Conservation (phyloP, 768 basidiomycete species). For the Trametes villosa region DNA sequence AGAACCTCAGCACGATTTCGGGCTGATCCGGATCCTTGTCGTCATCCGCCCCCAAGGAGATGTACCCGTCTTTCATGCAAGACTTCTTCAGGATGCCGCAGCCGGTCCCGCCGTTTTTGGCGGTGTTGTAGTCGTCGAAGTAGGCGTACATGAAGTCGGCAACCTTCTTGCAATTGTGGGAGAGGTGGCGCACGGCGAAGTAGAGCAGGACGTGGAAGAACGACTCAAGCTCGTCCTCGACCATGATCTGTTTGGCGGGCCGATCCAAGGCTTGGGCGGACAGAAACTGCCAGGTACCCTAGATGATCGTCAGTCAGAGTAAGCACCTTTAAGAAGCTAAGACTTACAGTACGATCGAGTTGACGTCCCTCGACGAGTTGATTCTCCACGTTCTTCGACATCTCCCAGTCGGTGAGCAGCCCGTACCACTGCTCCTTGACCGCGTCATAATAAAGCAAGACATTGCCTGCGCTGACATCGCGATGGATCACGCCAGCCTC, state of each 20-base stretch:
- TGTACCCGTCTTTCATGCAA: neutral
- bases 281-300: slow-evolving; percentile 20
- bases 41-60: neutral
- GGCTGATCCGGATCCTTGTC: neutral
- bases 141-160: slow-evolving; percentile 16
- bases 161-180: slow-evolving; percentile 12
- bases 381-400: neutral
- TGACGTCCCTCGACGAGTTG: neutral
- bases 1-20: neutral
- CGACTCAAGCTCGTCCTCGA: slow-evolving; percentile 17
- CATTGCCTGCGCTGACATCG: slow-evolving; percentile 4
- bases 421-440: neutral
- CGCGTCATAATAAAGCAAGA: neutral
- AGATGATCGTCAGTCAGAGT: neutral
- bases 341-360: slow-evolving; percentile 9
- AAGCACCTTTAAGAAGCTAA: neutral
- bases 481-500: neutral
- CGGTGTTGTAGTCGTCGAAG: slow-evolving; percentile 1
- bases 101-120: neutral
- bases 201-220: slow-evolving; percentile 15
- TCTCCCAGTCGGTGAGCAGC: neutral
- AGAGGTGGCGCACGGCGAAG: slow-evolving; percentile 19
- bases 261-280: neutral
- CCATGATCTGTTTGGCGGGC: neutral
- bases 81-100: neutral